Base-by-base conservation (phyloP, 2,329 filamentous ascomycete genomes). In the Cytospora piceae region DNA sequence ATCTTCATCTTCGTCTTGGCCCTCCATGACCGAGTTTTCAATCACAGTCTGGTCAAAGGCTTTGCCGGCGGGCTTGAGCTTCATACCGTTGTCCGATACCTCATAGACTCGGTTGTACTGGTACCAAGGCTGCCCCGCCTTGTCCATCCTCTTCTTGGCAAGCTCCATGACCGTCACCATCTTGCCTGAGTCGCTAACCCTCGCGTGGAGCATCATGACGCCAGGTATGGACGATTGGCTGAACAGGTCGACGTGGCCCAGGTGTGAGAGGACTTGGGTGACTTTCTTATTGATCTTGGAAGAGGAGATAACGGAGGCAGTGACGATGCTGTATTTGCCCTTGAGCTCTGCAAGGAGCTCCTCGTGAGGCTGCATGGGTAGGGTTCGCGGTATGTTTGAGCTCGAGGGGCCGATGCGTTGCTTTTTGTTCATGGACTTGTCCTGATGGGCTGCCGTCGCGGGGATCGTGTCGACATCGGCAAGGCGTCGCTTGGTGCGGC, bases 121-220 rank as follows among this genome's bases (percentile, higher is more conserved):
- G 66, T 77, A 85, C 81, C 82, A 87, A 57, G 77, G 70, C 66
- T 77, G 79, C 4, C 79, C 80, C 51, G 78, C 75, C 59, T 81
- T 79, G 37, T 72, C 77, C 61, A 90, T 76, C 56, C 86, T 78
- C 49, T 83, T 78, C 74, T 90, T 89, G 64, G 82, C 82, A 46
- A 90, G 87, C 75, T 93, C 90, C 54, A 83, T 82, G 55, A 92
- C 83, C 4, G 85, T 89, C 70, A 92, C 85, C 71, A 92, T 79
- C 75, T 93, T 93, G 75, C 81, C 82, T 1, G 85, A 82, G 3
- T 86, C 82, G 12, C 74, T 67, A 0, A 82, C 77, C 24, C 81
- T 81, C 37, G 84, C 82, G 70, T 85, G 80, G 22, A 87, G 74
- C 49, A 87, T 73, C n/a, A 79, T 79, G 17, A 81, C 72, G 12